Base-by-base conservation (phyloP, 2,329 filamentous ascomycete species). In the Rhinocladiella similis region DNA sequence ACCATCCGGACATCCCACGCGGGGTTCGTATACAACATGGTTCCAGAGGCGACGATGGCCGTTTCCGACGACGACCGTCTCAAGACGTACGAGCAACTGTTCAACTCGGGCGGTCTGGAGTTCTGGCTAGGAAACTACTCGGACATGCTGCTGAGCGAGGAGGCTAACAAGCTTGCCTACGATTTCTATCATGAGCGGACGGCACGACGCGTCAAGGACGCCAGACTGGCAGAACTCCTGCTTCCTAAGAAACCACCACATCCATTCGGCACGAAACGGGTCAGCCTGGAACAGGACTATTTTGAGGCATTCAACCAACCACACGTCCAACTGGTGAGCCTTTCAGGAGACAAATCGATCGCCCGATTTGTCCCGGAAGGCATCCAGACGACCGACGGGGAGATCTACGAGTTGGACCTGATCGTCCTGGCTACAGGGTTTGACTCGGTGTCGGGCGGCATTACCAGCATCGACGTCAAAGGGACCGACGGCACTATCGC, bases 101-200 rank as follows among this genome's bases (percentile, higher is more conserved):
- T 78, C 75, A 50, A 70, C 2, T 66, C 73, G 0, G 83, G 82
- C 1, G 83, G 83, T 0, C 84, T 85, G 64, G 66, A 71, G 0
- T 80, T 74, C 65, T 81, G 80, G 79, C 69, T 83, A 0, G 71
- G 53, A 19, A 60, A 46, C 16, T 86, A 82, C 70, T 75, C 18
- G 18, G 53, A 55, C 25, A 76, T 74, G 39, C 57, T 83, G 3
- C 64, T 69, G 14, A 68, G 73, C 19, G 22, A 71, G 0, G 71
- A 79, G 7, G 79, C 80, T 1, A 85, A 84, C 63, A 66, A 72
- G n/a, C 73, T 77, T 54, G 72, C 75, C 0, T 84, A 83, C 62
- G 69, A 77, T 3, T 84, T 83, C 65, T 84, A 82, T 78, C 71
- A 70, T 1, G 72, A 74, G 56, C 83, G 82, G 67, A 75, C 75